Conservation (phyloP, 441 rosid genomes). For the Aleurites moluccanus region DNA sequence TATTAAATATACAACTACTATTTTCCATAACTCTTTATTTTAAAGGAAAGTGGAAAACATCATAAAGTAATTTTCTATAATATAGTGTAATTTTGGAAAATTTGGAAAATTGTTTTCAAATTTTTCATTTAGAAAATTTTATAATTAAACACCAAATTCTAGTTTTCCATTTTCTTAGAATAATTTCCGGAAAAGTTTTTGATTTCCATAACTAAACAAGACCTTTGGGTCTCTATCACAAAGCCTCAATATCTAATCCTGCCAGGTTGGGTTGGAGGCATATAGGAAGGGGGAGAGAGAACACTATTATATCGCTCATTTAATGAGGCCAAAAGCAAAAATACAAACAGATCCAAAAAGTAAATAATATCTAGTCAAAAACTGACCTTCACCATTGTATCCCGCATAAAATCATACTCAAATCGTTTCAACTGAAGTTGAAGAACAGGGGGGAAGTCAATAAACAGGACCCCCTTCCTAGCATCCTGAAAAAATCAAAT, state of each 20-base stretch:
- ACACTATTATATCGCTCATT: background rate
- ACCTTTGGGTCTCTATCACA: background rate
- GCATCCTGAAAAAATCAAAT: constrained; percentile 65
- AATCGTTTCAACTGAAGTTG: constrained; percentile 95
- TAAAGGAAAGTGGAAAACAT: too few species aligned
- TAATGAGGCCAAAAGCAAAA: background rate
- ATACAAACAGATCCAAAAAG: background rate
- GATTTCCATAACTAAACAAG: too few species aligned
- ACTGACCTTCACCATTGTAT: constrained; percentile 94
- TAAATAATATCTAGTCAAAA: background rate
- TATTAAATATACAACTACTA: too few species aligned
- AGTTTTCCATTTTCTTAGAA: too few species aligned
- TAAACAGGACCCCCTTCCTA: constrained; percentile 85
- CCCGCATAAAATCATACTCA: constrained; percentile 92
- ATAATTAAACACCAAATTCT: too few species aligned
- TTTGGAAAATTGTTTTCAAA: too few species aligned
- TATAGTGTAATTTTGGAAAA: too few species aligned
- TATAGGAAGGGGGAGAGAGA: background rate
- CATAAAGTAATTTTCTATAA: too few species aligned
- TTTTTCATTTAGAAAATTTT: too few species aligned
- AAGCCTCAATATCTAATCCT: background rate
- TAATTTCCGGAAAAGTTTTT: too few species aligned
- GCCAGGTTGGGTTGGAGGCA: background rate
- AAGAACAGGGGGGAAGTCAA: constrained; percentile 97
- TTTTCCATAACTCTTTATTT: too few species aligned